These are phyloP conservation scores for Puccinellia tenuiflora DNA, from an alignment of 176 grass and related monocot species.

Conservation along the genomic window DNA sequence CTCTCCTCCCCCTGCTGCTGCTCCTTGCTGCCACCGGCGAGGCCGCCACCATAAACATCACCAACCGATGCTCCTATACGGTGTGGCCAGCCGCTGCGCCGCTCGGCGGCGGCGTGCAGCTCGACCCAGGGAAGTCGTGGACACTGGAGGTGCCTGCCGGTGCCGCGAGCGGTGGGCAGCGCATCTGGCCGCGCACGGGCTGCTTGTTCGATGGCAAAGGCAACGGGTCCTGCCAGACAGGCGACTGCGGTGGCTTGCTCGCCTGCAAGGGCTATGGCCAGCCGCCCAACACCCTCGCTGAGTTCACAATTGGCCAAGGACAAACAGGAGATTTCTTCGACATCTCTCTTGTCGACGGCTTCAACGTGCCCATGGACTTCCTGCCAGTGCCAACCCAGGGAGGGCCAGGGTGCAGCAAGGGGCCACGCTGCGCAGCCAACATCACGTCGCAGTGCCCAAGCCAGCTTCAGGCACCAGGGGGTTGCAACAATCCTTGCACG, in stretches of 20 bases:
- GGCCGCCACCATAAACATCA: background rate
- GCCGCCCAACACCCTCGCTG: background rate
- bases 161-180: background rate
- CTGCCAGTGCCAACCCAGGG: background rate
- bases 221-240: constrained; percentile 6
- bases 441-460: background rate
- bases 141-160: background rate
- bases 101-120: background rate
- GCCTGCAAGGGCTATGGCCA: background rate
- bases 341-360: background rate
- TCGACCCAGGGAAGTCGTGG: background rate
- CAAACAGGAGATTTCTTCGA: background rate
- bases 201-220: constrained; percentile 9
- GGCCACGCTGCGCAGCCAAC: background rate
- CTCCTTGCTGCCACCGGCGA: background rate
- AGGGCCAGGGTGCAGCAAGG: background rate
- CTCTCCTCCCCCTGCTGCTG: background rate
- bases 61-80: background rate
- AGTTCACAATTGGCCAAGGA: background rate
- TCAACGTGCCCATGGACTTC: background rate
- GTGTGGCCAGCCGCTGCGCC: background rate
- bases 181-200: background rate
- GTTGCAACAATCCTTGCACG: background rate
- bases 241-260: background rate
- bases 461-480: background rate